Conservation (phyloP, 345 rosid species). For the Brassica cretica region DNA sequence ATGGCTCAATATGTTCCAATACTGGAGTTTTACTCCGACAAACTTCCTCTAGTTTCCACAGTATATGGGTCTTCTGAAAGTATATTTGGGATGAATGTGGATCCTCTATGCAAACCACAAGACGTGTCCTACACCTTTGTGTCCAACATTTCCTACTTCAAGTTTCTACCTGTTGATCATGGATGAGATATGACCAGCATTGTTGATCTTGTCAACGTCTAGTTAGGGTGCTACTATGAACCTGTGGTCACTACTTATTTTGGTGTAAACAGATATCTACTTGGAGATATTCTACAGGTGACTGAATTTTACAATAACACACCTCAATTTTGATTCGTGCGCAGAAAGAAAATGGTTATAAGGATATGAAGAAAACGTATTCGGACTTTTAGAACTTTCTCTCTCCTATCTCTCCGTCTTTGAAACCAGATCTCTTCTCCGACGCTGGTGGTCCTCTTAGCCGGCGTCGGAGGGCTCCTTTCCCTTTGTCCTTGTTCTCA, state of each 20-base stretch:
- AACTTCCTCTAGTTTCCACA: slow-evolving; percentile 11
- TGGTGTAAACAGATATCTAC: not conserved
- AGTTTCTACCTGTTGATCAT: slow-evolving; percentile 6
- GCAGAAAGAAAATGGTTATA: not conserved
- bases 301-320: not conserved
- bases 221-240: slow-evolving; percentile 9
- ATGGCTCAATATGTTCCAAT: slow-evolving; percentile 7
- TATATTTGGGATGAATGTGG: not conserved
- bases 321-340: not conserved
- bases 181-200: not conserved
- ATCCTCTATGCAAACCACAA: slow-evolving; percentile 12
- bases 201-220: slow-evolving; percentile 1
- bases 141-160: slow-evolving; percentile 1
- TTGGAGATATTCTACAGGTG: slow-evolving; percentile 11
- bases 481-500: too few relatives aligned
- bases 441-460: too few relatives aligned
- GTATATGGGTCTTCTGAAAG: not conserved
- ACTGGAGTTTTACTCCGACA: not conserved
- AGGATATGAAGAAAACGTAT: too few relatives aligned
- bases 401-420: too few relatives aligned
- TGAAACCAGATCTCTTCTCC: too few relatives aligned
- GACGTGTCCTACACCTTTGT: slow-evolving; percentile 2
- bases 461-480: too few relatives aligned
- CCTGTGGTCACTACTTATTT: slow-evolving; percentile 3
- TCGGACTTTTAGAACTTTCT: too few relatives aligned